Evolutionary conservation across 441 rosid species (phyloP), one percentile per base, ranked within the genome.

Genomic region (Rhodomyrtus psidioides): DNA sequence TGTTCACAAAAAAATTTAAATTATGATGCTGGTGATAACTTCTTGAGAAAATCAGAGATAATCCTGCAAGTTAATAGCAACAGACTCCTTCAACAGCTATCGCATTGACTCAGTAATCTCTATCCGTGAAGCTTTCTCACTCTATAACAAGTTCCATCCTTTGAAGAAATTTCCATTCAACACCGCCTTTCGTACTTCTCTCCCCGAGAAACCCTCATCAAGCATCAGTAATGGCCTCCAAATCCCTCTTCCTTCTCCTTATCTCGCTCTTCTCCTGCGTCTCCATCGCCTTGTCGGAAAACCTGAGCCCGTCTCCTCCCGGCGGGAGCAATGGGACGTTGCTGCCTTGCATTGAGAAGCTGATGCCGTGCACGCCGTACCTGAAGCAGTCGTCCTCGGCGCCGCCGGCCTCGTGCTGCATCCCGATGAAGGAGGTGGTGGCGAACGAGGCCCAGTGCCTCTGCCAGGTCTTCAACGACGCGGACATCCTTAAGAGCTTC

Each of bases 341-440:
- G 5, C 34, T 89, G 87, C 85, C 90, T 19, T 94, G 97, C 85
- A 28, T 92, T 53, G 82, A 84, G 54, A 88, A 90, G 55, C 87
- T 94, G 24, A 75, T 93, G 53, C 95, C 97, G 15, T 94, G 97
- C 86, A 86, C 91, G 57, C 88, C 90, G 16, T 93, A 82, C 85
- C 79, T 92, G 46, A 87, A 55, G 34, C 82, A 91, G 4, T 59
- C 90, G 0, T 6, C 83, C 0, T 28, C 57, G 14, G 21, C 89
- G 1, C 91, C 94, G 1, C 92, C 95, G 2, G 53, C 87, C 6
- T 30, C 89, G 0, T 95, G 98, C 30, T 95, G 98, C 58, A 0
- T 75, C 53, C 95, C 96, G 4, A 39, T 94, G 84, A 90, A 53
- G 74, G 89, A 87, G 46, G 75, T 90, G 81, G 83, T 94, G 1